Evolutionary conservation across 2,329 filamentous ascomycete genomes (phyloP).

Genomic region (Blastomyces gilchristii): DNA sequence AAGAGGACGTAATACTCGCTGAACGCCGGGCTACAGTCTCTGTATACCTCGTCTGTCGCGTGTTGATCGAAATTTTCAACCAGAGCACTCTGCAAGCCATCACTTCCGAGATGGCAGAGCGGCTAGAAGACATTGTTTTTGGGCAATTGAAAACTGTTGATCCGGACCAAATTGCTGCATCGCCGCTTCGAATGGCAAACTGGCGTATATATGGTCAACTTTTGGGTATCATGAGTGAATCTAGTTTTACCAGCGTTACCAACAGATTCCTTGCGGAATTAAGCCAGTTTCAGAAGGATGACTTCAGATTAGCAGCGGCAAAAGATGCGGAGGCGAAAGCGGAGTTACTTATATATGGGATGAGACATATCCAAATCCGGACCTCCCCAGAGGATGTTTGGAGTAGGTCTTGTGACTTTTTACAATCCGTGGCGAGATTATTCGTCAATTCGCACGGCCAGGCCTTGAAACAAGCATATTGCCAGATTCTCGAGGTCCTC

Average conservation of each 20-base stretch:
- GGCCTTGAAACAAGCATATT: constrained; percentile 86
- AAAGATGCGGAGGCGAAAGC: constrained; percentile 68
- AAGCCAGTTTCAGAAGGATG: constrained; percentile 64
- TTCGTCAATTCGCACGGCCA: constrained; percentile 81
- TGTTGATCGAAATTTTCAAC: constrained; percentile 85
- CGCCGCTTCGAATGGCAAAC: constrained; percentile 78
- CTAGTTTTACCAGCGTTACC: constrained; percentile 78
- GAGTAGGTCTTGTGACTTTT: constrained; percentile 80
- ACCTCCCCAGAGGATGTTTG: constrained; percentile 63
- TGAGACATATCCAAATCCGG: constrained; percentile 78
- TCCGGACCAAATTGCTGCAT: constrained; percentile 58
- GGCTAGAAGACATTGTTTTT: constrained; percentile 91
- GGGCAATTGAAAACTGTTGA: constrained; percentile 86
- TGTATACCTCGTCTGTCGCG: constrained; percentile 89
- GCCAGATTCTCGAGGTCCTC: constrained; percentile 78
- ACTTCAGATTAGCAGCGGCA: constrained; percentile 38
- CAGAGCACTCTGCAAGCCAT: constrained; percentile 77
- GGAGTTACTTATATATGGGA: constrained; percentile 77
- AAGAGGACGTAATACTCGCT: constrained; percentile 65
- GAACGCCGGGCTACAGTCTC: constrained; percentile 89
- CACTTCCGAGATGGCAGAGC: constrained; percentile 83
- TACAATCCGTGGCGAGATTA: constrained; percentile 68
- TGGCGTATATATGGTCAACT: constrained; percentile 92
- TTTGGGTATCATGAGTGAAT: constrained; percentile 89
- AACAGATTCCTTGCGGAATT: constrained; percentile 74